phyloP scores from a whole-genome alignment of 108 stramenopile species.

The Cafeteria roenbergensis region DNA sequence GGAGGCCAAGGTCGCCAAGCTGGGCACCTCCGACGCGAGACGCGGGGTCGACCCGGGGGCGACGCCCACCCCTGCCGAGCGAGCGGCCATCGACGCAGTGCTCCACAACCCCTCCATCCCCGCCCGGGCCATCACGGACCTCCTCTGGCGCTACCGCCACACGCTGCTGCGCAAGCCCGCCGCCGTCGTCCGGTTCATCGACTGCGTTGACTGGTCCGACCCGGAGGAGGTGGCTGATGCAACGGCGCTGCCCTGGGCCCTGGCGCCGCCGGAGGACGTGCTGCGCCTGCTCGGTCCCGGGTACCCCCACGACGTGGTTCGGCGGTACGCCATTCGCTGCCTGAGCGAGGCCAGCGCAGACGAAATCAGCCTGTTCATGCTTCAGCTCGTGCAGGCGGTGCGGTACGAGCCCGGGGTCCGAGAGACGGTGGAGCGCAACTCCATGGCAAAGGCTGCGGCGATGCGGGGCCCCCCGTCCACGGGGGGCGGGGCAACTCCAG shows the following conservation, averaged over 20 bases:
- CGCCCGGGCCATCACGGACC: not conserved
- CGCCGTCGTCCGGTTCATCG: not conserved
- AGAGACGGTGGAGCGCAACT: too few relatives aligned
- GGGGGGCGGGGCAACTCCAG: too few relatives aligned
- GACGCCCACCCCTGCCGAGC: not conserved
- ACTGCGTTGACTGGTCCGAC: not conserved
- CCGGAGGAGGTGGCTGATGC: not conserved
- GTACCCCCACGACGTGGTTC: constrained; percentile 68
- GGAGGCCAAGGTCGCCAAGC: not conserved
- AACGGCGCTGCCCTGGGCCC: constrained; percentile 69
- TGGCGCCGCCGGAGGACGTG: constrained; percentile 86
- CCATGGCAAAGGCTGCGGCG: too few relatives aligned
- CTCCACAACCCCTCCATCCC: not conserved
- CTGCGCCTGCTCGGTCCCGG: constrained; percentile 82
- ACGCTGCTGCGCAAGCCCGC: not conserved
- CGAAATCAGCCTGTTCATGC: constrained; percentile 75
- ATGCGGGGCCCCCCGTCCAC: too few relatives aligned
- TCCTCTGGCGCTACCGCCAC: not conserved
- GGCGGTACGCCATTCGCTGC: constrained; percentile 83
- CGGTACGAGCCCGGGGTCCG: constrained; percentile 58
- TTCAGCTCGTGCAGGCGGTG: constrained; percentile 92
- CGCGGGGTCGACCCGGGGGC: not conserved
- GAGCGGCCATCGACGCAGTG: not conserved
- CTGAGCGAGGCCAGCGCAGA: constrained; percentile 71
- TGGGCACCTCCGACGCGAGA: not conserved